These are phyloP conservation scores for Sisymbrium altissimum DNA, from an alignment of 345 rosid genomes.

Conservation along the genomic window DNA sequence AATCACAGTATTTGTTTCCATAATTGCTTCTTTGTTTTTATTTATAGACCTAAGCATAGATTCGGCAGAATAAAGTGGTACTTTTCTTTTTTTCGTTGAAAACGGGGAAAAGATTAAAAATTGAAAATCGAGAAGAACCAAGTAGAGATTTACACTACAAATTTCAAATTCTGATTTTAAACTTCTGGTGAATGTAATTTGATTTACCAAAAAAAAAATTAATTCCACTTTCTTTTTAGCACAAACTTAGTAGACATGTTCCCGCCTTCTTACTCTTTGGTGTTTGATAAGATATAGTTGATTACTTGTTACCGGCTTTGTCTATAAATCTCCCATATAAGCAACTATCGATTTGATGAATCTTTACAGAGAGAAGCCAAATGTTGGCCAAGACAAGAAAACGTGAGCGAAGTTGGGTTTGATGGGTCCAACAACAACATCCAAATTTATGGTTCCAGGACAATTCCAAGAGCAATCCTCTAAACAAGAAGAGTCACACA, in stretches of 20 bases:
- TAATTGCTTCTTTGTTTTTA: background rate
- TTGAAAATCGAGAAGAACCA: too few species aligned
- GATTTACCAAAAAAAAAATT: background rate
- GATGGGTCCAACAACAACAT: background rate
- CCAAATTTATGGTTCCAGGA: background rate
- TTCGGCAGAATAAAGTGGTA: background rate
- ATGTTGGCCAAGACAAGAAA: background rate
- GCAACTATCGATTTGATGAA: background rate
- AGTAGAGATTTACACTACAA: background rate
- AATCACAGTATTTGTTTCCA: background rate
- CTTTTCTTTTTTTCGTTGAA: background rate
- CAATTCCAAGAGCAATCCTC: background rate
- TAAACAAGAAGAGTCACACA: background rate
- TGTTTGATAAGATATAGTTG: background rate
- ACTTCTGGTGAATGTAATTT: background rate
- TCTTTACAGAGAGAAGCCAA: background rate
- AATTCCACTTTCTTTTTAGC: background rate
- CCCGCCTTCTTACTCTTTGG: conserved; percentile 12
- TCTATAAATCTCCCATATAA: background rate
- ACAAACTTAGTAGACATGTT: background rate
- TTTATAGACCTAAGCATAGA: background rate
- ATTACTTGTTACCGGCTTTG: background rate
- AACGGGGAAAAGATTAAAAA: background rate
- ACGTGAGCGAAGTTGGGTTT: background rate
- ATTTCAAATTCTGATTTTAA: background rate